Conservation (phyloP, 2,329 filamentous ascomycete species). For the Cercospora janseana region DNA sequence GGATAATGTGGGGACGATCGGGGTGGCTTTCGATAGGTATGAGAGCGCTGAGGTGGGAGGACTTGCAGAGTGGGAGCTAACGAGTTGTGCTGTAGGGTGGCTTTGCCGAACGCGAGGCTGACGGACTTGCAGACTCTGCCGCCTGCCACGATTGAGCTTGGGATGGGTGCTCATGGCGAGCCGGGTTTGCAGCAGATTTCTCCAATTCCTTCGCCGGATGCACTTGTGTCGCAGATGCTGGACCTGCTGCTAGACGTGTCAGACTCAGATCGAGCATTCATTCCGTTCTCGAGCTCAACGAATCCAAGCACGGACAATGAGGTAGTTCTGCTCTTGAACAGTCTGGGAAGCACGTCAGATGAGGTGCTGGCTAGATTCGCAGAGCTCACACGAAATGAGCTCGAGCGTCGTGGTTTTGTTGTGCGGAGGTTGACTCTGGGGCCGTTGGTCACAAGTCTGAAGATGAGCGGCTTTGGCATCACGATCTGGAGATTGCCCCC, state of each 20-base stretch:
- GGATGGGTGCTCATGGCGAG: conserved; percentile 67
- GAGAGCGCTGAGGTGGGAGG: not conserved
- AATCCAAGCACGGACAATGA: conserved; percentile 35
- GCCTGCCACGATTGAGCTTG: conserved; percentile 58
- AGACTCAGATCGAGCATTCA: conserved; percentile 39
- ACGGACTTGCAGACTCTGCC: conserved; percentile 59
- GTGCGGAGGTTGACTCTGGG: conserved; percentile 39
- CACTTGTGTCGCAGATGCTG: conserved; percentile 38
- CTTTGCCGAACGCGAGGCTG: conserved; percentile 51
- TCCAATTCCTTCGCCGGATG: conserved; percentile 40
- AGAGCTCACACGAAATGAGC: conserved; percentile 35
- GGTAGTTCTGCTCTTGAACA: conserved; percentile 39
- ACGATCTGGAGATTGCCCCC: conserved; percentile 40
- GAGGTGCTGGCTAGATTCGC: conserved; percentile 39
- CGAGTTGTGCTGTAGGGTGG: conserved; percentile 30
- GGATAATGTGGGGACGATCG: conserved; percentile 39
- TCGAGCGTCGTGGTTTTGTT: conserved; percentile 34
- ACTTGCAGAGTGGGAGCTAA: conserved; percentile 8
- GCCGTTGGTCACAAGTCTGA: conserved; percentile 39
- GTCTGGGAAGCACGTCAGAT: conserved; percentile 39
- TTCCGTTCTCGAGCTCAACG: conserved; percentile 37
- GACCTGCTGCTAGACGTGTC: conserved; percentile 37
- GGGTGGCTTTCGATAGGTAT: conserved; percentile 39
- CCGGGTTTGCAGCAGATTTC: conserved; percentile 59
- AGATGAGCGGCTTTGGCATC: conserved; percentile 42